Conservation (phyloP, 2,329 filamentous ascomycete species). For the Trichoderma polysporum region DNA sequence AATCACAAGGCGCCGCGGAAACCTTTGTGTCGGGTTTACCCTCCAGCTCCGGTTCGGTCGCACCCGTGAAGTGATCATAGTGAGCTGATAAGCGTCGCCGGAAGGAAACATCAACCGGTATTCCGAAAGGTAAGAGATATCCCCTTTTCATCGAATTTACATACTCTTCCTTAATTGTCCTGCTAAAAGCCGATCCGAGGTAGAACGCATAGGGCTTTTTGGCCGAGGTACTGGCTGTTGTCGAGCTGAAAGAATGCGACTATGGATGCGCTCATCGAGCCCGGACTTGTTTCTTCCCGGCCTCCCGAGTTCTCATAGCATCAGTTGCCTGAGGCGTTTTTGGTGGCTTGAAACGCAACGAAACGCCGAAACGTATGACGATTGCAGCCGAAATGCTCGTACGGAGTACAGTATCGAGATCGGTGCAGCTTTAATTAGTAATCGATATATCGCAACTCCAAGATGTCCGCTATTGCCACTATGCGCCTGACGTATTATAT, state of each 20-base stretch:
- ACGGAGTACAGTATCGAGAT: too few relatives aligned
- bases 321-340: background rate
- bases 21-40: background rate
- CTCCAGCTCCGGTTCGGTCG: background rate
- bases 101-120: background rate
- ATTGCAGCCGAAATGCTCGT: too few relatives aligned
- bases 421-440: too few relatives aligned
- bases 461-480: too few relatives aligned
- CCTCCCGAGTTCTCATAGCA: background rate
- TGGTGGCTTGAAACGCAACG: background rate
- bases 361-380: too few relatives aligned
- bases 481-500: background rate
- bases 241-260: background rate
- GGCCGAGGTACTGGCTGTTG: background rate
- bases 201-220: background rate
- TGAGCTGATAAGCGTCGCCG: background rate
- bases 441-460: too few relatives aligned
- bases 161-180: background rate
- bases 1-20: background rate
- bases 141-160: background rate
- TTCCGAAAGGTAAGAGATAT: background rate
- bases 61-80: background rate
- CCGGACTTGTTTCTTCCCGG: background rate
- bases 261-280: background rate
- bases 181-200: background rate